Evolutionary conservation across 2,329 filamentous ascomycete species (phyloP).

Genomic region (Aspergillus pseudoglaucus): DNA sequence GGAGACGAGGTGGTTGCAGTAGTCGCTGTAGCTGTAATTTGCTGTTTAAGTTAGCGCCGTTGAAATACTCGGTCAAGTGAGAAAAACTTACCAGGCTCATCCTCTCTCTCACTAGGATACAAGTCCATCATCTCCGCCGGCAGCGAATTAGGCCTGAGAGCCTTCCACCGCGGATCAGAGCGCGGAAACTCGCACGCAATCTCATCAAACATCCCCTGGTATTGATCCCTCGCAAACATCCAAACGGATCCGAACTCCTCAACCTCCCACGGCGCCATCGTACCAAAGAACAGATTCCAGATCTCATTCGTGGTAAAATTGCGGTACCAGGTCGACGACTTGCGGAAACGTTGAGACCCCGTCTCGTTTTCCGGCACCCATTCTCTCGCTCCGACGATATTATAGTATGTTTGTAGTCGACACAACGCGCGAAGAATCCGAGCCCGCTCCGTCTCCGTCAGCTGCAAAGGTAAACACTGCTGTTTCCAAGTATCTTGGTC

Average conservation of each 20-base stretch:
- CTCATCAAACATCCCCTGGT: slow-evolving; percentile 6
- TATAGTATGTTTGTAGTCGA: slow-evolving; percentile 12
- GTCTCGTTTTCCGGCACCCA: slow-evolving; percentile 3
- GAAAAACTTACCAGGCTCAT: slow-evolving; percentile 4
- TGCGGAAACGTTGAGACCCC: not conserved
- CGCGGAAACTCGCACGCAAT: slow-evolving; percentile 9
- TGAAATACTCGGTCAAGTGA: not conserved
- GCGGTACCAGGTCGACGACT: slow-evolving; percentile 10
- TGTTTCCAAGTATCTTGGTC: slow-evolving; percentile 1
- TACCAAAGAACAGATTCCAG: slow-evolving; percentile 11
- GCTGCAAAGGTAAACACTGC: not conserved
- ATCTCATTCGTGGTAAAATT: slow-evolving; percentile 11
- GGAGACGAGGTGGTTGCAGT: slow-evolving; percentile 12
- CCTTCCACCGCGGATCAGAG: slow-evolving; percentile 7
- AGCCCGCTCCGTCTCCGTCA: slow-evolving; percentile 3
- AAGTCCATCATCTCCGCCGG: slow-evolving; percentile 7
- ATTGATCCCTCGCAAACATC: slow-evolving; percentile 8
- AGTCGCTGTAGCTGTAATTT: slow-evolving; percentile 6
- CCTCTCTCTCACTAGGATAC: slow-evolving; percentile 5
- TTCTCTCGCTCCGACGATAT: slow-evolving; percentile 11
- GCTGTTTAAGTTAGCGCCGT: not conserved
- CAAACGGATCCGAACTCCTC: slow-evolving; percentile 13
- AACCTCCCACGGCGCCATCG: slow-evolving; percentile 12
- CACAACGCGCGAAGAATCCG: slow-evolving; percentile 11
- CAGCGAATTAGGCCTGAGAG: slow-evolving; percentile 5